Base-by-base conservation (phyloP, 345 rosid species). In the Mangifera indica region DNA sequence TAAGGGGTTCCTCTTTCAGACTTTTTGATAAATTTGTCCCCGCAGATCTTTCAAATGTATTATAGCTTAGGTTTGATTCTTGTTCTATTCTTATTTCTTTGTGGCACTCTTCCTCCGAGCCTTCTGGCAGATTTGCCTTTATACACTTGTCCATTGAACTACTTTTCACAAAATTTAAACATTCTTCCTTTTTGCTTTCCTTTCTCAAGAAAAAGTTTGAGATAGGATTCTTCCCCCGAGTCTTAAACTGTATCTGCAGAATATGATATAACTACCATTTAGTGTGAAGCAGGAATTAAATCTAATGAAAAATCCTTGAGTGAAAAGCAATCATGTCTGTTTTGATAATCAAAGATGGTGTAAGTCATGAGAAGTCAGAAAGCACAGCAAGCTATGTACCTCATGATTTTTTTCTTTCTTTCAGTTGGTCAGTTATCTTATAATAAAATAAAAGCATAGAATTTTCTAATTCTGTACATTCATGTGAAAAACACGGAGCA, bases 201-300 rank as follows among this genome's bases (percentile, higher is more conserved):
- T 85, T 87, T 66, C 68, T 71, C 22, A 81, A 70, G 80, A 90
- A 94, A 76, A 90, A 94, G 71, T 87, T 92, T 6, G 96, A 85
- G 80, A 94, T 92, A 49, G 81, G 76, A 68, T 77, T 82, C 62
- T 85, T 89, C 44, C 79, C 86, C 53, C 82, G 80, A 7, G 76
- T 56, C 83, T 88, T 87, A 71, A 87, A 32, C 32, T 72, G 82
- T 73, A 92, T 79, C 97, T 92, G 89, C 83, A 74, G 49, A 69
- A 60, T 26, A 59, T 26, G 15, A 20, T 58, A 34, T 6, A 63
- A 63, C 0, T 37, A 5, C 13, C 7, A 53, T 54, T 55, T 62
- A 51, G 15, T 26, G 9, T 22, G 56, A 10, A 17, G 22, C 37
- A 12, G 7, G 49, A 62, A 55, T 32, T 7, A 18, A 49, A 42